A percentile compares a stretch with the other conserved stretches of the same genome.
Conservation (phyloP, 495 filamentous ascomycete genomes). For the Penicillium psychrofluorescens region DNA sequence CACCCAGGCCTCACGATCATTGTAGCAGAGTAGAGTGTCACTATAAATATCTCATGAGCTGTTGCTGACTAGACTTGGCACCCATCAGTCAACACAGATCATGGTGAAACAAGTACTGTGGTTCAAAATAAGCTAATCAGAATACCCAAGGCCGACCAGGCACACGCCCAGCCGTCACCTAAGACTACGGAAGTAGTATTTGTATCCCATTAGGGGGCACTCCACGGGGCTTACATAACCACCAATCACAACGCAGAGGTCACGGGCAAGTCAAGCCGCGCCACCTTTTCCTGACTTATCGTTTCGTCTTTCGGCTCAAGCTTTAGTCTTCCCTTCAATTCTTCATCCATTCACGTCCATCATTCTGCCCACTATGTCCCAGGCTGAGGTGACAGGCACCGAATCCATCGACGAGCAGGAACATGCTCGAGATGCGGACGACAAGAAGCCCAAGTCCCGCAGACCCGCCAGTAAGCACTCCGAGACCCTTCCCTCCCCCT, state of each 20-base stretch:
- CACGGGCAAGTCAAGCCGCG: slow-evolving; percentile 7
- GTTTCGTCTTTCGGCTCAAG: too few relatives aligned
- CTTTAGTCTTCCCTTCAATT: slow-evolving; percentile 9
- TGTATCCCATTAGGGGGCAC: neutral
- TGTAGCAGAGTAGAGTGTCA: too few relatives aligned
- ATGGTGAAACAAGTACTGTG: too few relatives aligned
- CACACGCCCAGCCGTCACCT: too few relatives aligned
- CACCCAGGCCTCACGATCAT: too few relatives aligned
- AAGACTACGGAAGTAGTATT: neutral
- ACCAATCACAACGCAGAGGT: neutral
- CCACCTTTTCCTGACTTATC: slow-evolving; percentile 22
- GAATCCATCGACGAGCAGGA: slow-evolving; percentile 47
- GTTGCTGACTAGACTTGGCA: too few relatives aligned
- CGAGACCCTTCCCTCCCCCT: neutral
- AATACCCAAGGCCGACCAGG: too few relatives aligned
- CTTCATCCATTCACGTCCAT: neutral
- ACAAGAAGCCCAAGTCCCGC: slow-evolving; percentile 78
- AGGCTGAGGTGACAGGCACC: slow-evolving; percentile 32
- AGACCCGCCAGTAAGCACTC: slow-evolving; percentile 67
- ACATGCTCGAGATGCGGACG: slow-evolving; percentile 30
- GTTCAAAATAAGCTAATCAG: too few relatives aligned
- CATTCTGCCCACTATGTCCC: slow-evolving; percentile 33
- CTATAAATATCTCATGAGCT: too few relatives aligned
- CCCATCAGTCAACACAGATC: too few relatives aligned
- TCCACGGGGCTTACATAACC: neutral